Evolutionary conservation across 2,329 filamentous ascomycete species (phyloP), one percentile per base, ranked within the genome.

Genomic region (Talaromyces marneffei): DNA sequence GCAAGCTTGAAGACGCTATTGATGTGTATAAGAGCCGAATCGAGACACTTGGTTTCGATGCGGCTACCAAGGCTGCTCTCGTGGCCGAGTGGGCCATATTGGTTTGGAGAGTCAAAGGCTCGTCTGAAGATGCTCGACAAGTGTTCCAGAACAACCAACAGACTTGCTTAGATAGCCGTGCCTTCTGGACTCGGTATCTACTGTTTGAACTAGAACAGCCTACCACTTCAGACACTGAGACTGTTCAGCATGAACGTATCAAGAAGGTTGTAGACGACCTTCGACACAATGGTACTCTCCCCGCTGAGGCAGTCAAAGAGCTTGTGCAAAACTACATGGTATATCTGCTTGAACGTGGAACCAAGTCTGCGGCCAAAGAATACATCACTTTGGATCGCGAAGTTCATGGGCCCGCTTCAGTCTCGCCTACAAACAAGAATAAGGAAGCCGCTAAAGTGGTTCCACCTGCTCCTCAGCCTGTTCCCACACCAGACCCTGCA

Each of bases 101-200:
- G 60, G 72, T 96, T 46, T 97, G 91, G 91, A 94, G 92, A 76
- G 85, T 88, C 71, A 92, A 93, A 78, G 90, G 90, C 16, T 88
- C 87, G 0, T 80, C 86, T 0, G 87, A 91, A 9, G 91, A 93
- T 69, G 92, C 92, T 40, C 89, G 94, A 29, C 85, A 88, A 58
- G 85, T 96, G 0, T 97, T 93, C 78, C 79, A 86, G 64, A 89
- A 88, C 75, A 93, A 96, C 68, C 83, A 89, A 60, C 87, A 92
- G 71, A 91, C 87, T 81, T 96, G 95, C 72, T 82, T 87, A 2
- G 90, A 94, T 71, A 96, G 92, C 74, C 85, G 87, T 35, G 81
- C 90, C 46, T 97, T 97, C 80, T 99, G 94, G 93, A 82, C 87
- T 67, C 90, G 85, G 70, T 97, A 92, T 81, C 83, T 97, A 59